These are phyloP conservation scores for Tympanopsis confertula DNA, from an alignment of 2,329 filamentous ascomycete species.

Conservation along the genomic window DNA sequence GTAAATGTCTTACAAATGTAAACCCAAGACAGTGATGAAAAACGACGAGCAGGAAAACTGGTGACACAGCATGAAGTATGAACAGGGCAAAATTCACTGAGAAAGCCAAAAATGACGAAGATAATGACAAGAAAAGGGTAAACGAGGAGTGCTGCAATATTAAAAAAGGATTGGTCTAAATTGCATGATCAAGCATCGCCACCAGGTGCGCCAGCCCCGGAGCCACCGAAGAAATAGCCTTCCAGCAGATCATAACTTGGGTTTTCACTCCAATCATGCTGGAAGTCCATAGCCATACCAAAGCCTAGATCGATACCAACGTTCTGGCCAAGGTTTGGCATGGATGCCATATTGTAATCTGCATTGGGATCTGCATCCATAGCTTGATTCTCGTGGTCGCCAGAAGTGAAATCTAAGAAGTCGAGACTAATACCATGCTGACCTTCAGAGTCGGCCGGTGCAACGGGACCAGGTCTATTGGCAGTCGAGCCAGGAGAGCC, in stretches of 20 bases:
- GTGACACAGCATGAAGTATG: no score
- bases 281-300: constrained; percentile 28
- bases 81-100: no score
- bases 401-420: neutral
- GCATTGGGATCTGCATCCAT: neutral
- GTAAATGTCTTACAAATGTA: no score
- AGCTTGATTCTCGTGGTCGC: neutral
- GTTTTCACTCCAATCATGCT: constrained; percentile 34
- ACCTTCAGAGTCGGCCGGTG: neutral
- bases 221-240: neutral
- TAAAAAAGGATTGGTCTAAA: no score
- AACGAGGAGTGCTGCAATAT: no score
- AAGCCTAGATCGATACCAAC: constrained; percentile 27
- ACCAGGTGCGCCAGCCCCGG: neutral
- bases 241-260: constrained; percentile 16
- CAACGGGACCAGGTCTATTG: neutral
- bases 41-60: no score
- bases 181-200: no score
- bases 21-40: no score
- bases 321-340: constrained; percentile 16
- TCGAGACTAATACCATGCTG: neutral
- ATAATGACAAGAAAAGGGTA: no score
- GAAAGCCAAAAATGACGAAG: no score
- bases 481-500: neutral
- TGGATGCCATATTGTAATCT: constrained; percentile 8